These are phyloP conservation scores for Halophytophthora batemanensis DNA, from an alignment of 352 stramenopile genomes.

Conservation along the genomic window DNA sequence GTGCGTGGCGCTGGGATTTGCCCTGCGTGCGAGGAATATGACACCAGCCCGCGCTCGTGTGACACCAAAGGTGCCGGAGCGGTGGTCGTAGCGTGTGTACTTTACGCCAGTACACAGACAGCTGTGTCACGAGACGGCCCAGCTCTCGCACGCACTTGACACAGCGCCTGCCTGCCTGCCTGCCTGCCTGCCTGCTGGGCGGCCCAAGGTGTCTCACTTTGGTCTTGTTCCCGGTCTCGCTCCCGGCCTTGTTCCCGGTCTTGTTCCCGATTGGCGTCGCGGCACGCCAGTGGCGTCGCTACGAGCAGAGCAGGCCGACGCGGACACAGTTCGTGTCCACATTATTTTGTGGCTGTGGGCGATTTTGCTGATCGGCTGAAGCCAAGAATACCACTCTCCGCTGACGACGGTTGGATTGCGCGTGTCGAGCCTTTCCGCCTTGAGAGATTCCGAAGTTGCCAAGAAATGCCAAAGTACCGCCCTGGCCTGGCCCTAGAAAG, in stretches of 20 bases:
- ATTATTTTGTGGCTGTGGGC: conserved; percentile 5
- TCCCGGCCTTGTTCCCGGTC: no score
- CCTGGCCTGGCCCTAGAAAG: no score
- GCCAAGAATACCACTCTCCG: no score
- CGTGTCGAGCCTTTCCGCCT: neutral
- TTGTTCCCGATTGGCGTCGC: no score
- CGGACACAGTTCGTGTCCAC: conserved; percentile 17
- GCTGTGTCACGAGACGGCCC: neutral
- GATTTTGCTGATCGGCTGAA: neutral
- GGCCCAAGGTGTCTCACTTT: no score
- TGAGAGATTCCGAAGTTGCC: no score
- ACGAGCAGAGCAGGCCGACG: conserved; percentile 7
- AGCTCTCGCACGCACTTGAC: neutral
- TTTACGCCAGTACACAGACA: neutral
- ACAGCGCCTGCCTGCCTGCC: no score
- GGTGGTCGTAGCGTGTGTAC: neutral
- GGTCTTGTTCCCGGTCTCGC: no score
- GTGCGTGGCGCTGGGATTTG: neutral
- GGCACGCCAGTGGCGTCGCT: conserved; percentile 6
- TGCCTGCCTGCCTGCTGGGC: no score
- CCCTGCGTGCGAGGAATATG: neutral
- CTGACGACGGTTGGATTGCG: neutral
- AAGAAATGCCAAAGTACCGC: no score
- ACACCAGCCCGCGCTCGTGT: neutral
- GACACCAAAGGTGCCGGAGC: neutral